These are phyloP conservation scores for Taphrina wiesneri DNA, from an alignment of 1,139 yeast species.

Conservation along the genomic window DNA sequence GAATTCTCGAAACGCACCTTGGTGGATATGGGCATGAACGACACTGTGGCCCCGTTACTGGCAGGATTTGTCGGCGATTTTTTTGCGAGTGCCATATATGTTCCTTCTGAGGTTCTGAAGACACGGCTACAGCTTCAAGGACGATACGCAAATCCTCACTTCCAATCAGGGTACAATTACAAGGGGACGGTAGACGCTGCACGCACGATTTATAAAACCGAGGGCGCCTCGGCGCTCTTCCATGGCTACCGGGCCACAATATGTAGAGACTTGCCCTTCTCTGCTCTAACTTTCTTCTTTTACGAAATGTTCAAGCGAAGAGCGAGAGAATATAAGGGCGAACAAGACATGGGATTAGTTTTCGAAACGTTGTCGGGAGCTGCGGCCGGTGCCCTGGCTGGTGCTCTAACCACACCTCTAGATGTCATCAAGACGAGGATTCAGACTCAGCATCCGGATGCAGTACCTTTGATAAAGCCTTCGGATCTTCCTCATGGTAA, in stretches of 20 bases:
- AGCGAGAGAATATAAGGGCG: constrained; percentile 46
- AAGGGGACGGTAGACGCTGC: constrained; percentile 67
- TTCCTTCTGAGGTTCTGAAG: constrained; percentile 95
- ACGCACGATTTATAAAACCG: constrained; percentile 52
- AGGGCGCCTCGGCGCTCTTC: constrained; percentile 74
- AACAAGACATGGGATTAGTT: constrained; percentile 53
- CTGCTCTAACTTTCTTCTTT: constrained; percentile 93
- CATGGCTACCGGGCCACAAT: constrained; percentile 93
- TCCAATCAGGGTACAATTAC: constrained; percentile 84
- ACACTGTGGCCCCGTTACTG: constrained; percentile 72
- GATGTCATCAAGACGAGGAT: constrained; percentile 93
- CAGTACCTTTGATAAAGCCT: background rate
- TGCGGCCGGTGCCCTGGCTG: constrained; percentile 95
- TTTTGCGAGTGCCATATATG: constrained; percentile 86
- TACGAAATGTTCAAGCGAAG: constrained; percentile 57
- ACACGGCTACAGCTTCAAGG: constrained; percentile 94
- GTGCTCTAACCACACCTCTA: constrained; percentile 68
- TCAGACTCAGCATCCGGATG: constrained; percentile 61
- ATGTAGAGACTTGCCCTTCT: constrained; percentile 87
- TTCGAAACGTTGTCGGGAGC: constrained; percentile 85
- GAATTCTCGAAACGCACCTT: constrained; percentile 73
- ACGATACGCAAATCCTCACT: constrained; percentile 72
- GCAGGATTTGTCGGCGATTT: constrained; percentile 92
- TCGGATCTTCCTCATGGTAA: background rate
- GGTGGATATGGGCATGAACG: constrained; percentile 69